A percentile compares a stretch with the other conserved stretches of the same genome.
phyloP scores from a whole-genome alignment of 768 basidiomycete species.

The Podaxis sp. region DNA sequence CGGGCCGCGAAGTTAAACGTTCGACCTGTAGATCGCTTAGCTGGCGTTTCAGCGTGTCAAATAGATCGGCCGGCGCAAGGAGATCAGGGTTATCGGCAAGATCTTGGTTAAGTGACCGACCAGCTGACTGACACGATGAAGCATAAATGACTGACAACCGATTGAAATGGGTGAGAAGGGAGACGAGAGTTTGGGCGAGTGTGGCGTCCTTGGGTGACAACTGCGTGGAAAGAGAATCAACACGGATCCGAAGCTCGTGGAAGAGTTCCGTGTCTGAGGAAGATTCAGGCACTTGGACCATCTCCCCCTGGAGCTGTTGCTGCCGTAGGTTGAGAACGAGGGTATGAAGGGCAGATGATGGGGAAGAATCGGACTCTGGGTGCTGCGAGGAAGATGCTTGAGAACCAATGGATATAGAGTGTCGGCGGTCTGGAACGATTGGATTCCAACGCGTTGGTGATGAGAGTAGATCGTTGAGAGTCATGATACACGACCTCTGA shows the following conservation, averaged over 20 bases:
- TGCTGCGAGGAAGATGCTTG: conserved; percentile 30
- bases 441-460: conserved; percentile 49
- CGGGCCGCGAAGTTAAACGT: conserved; percentile 44
- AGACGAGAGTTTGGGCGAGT: conserved; percentile 67
- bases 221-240: conserved; percentile 46
- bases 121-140: conserved; percentile 17
- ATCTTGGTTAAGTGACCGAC: conserved; percentile 15
- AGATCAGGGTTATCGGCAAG: conserved; percentile 19
- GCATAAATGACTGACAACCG: conserved; percentile 53
- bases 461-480: conserved; percentile 68
- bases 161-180: conserved; percentile 67
- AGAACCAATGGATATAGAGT: conserved; percentile 56
- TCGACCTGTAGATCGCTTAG: conserved; percentile 67
- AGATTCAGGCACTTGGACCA: conserved; percentile 43
- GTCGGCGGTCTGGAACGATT: conserved; percentile 58
- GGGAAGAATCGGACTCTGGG: conserved; percentile 29
- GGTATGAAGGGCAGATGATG: conserved; percentile 58
- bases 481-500: conserved; percentile 73
- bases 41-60: conserved; percentile 65
- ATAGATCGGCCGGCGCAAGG: conserved; percentile 40
- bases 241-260: conserved; percentile 55
- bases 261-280: conserved; percentile 53
- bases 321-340: conserved; percentile 63
- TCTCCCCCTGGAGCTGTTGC: conserved; percentile 40
- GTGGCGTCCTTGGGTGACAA: conserved; percentile 52